Evolutionary conservation across 78 protist genomes (phyloP), one percentile per base, ranked within the genome.

Genomic region (Bigelowiella natans): DNA sequence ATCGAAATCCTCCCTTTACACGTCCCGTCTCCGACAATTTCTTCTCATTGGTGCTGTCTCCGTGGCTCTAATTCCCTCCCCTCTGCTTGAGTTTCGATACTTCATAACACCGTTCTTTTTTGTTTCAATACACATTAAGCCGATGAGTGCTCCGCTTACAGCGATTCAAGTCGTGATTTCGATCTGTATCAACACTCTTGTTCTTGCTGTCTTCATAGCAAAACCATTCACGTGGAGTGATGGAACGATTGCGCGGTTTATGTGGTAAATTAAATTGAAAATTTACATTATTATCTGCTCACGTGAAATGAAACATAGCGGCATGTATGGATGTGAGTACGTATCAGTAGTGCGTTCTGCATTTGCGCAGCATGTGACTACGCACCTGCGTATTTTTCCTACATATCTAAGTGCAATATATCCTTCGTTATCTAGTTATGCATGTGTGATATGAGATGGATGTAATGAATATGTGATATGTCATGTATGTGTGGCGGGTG

Each of bases 101-200:
- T 85, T 85, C 87, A 85, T 85, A 37, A 85, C 38, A 26, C 87
- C 87, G 18, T 85, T 85, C 87, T 34, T 85, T 85, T 85, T 85
- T 11, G 18, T 34, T 7, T 85, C 7, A 7, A 11, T 85, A 18
- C 36, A 85, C 87, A 26, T 26, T 51, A 51, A 51, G 73, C 73
- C 73, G 73, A 18, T 18, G 18, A 51, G 73, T 51, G 73, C 18
- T 26, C 34, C 18, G 34, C 34, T 26, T 7, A 18, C 34, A 26
- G 34, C 18, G 73, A 18, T 18, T 7, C 73, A 51, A 51, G 30
- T 85, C 30, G 18, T 11, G 30, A 29, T 85, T 11, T 85, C 36
- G 36, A 7, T 85, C 87, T 85, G 36, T 11, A 18, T 85, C 30
- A 37, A 85, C 38, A 18, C 38, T 7, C 38, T 7, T 11, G 38